A percentile compares a stretch with the other conserved stretches of the same genome.
These are phyloP conservation scores for Mycena rosella DNA, from an alignment of 768 basidiomycete genomes.

Conservation along the genomic window DNA sequence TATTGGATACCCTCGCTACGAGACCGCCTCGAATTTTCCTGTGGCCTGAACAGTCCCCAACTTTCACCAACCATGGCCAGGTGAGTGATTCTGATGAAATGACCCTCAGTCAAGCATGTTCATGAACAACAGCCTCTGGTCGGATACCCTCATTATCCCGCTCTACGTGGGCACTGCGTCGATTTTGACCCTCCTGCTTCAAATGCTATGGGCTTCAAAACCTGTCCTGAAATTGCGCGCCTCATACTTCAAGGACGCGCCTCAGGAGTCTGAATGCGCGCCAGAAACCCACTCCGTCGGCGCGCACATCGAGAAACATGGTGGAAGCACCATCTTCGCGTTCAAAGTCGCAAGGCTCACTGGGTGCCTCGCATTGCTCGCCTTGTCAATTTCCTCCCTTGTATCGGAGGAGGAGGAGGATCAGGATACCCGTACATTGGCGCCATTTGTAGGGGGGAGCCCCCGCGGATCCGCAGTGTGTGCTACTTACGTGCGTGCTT, in stretches of 20 bases:
- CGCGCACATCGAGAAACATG: slow-evolving; percentile 34
- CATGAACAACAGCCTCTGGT: slow-evolving; percentile 6
- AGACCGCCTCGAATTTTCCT: no score
- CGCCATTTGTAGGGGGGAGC: background rate
- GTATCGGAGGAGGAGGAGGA: slow-evolving; percentile 10
- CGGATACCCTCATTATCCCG: slow-evolving; percentile 18
- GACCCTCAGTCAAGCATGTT: no score
- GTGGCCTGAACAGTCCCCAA: no score
- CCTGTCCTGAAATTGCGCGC: slow-evolving; percentile 11
- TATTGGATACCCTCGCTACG: no score
- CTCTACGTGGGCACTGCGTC: background rate
- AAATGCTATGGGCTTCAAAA: background rate
- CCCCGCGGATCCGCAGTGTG: slow-evolving; percentile 3
- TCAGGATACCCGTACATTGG: background rate
- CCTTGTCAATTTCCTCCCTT: slow-evolving; percentile 39
- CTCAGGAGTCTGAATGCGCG: background rate
- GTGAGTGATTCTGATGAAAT: no score
- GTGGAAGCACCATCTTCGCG: slow-evolving; percentile 39
- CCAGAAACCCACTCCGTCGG: slow-evolving; percentile 10
- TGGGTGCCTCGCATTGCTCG: slow-evolving; percentile 40
- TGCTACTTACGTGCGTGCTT: slow-evolving; percentile 27
- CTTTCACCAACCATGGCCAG: no score
- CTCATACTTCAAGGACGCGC: background rate
- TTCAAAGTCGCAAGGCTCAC: slow-evolving; percentile 40
- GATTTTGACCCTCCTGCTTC: background rate